Evolutionary conservation across 2,329 filamentous ascomycete species (phyloP), one percentile per base, ranked within the genome.

Genomic region (Magnaporthiopsis incrustans): DNA sequence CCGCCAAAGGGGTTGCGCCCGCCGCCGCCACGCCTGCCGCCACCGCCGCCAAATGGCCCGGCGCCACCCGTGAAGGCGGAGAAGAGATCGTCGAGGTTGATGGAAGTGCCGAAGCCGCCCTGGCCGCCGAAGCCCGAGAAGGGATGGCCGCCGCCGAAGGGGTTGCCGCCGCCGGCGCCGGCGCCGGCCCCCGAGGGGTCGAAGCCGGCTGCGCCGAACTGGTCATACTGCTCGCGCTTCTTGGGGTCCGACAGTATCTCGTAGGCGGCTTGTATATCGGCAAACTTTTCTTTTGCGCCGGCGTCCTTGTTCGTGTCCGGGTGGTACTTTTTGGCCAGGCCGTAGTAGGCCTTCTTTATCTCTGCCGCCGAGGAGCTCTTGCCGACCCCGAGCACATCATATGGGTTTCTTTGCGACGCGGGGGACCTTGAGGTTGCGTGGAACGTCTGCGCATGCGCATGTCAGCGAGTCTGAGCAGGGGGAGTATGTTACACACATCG

Each of bases 291-390:
- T 75, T 98, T 98, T 50, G 95, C 93, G n/a, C 81, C 84, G 3
- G 91, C 76, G 70, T 98, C 95, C 76, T 98, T 98, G 82, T 98
- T 99, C 50, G 95, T 98, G 75, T 99, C 95, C 11, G 95, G 95
- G 72, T 99, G 95, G 74, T 87, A 99, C 73, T 98, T 99, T 78
- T 99, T 99, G 26, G 95, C 95, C 65, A 98, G 82, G 62, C 93
- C 91, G 74, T 99, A 99, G 80, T 99, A 99, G 3, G 95, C 93
- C 76, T 97, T 98, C 76, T 99, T 99, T 75, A 99, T 98, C 50
- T 98, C 94, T 66, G 86, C 81, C 3, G 92, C 80, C 1, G 91
- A 88, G n/a, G 95, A 91, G 67, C 78, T 83, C 75, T 94, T 96
- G 71, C 81, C 81, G 35, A 99, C 91, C 18, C 95, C 95, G 33